Percentiles rank a stretch among this genome's conserved stretches.
Conservation (phyloP, 805 yeast genomes). For the Metschnikowia similis region DNA sequence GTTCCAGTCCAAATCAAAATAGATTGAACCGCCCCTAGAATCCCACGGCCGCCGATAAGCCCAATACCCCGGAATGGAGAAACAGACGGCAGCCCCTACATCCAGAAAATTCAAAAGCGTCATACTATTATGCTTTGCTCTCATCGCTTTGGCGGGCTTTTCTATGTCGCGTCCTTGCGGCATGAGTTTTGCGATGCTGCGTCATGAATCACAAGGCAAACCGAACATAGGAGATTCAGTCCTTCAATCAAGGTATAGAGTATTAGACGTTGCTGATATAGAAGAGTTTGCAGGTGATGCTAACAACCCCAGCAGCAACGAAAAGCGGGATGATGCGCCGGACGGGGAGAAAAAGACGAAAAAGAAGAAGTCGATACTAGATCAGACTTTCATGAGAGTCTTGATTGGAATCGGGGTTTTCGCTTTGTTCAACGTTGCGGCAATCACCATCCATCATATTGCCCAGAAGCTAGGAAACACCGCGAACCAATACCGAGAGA, state of each 20-base stretch:
- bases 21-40: not conserved
- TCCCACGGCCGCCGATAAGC: not conserved
- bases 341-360: slow-evolving; percentile 4
- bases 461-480: slow-evolving; percentile 26
- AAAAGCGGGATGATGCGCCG: not conserved
- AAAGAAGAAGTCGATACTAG: slow-evolving; percentile 7
- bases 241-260: not conserved
- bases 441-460: slow-evolving; percentile 36
- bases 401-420: slow-evolving; percentile 33
- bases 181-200: slow-evolving; percentile 1
- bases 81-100: not conserved
- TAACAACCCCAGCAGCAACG: not conserved
- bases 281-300: not conserved
- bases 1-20: slow-evolving; percentile 2
- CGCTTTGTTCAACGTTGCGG: slow-evolving; percentile 32
- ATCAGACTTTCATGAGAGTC: slow-evolving; percentile 24
- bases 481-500: slow-evolving; percentile 28
- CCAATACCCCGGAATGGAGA: not conserved
- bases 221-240: not conserved
- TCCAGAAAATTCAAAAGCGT: not conserved
- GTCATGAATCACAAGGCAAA: not conserved
- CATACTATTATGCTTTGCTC: not conserved
- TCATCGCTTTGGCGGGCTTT: not conserved
- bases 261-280: not conserved
- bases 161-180: slow-evolving; percentile 1